Evolutionary conservation across 768 basidiomycete species (phyloP), one percentile per base, ranked within the genome.

Genomic region (Suillus bovinus): DNA sequence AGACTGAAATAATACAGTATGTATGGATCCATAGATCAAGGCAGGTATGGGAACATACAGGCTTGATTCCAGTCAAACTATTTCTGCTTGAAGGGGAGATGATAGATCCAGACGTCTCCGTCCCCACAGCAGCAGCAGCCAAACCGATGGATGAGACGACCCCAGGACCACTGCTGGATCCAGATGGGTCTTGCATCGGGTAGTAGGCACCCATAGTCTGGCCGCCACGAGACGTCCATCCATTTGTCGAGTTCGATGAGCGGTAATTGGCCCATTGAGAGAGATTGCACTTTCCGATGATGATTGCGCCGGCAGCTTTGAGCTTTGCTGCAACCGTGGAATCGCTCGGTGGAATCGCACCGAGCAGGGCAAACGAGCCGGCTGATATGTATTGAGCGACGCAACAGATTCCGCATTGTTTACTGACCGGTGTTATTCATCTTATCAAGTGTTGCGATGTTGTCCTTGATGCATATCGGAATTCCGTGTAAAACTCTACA

Each of bases 1-100:
- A 20, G 27, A 34, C 47, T 39, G 4, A 44, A 39, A 38, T 20
- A 67, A 13, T 22, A 5, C 27, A 27, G 41, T 41, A 22, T 36
- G 7, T 24, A 3, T 4, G 54, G 13, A 24, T 27, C 10, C 29
- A 17, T 27, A 39, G 6, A 13, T 27, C 24, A 22, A 55, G 22
- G 22, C 34, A 10, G 24, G 17, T 4, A 20, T 17, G 17, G 17
- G 6, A 5, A 56, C 55, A 29, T 39, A 56, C 85, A 3, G 85
- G 83, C 62, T 84, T 84, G 49, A 86, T 82, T 1, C 84, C 85
- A 1, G 74, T 82, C 11, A 84, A 55, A 62, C 84, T 84, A 61
- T 84, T 84, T n/a, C 75, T 68, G 63, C 74, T 76, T 0, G 80
- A 66, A 20, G 82, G 84, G 65, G 77, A 83, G 1, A 77, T 80